Percentiles rank a stretch among this genome's conserved stretches.
These are phyloP conservation scores for Zygotorulaspora mrakii DNA, from an alignment of 1,139 yeast genomes.

Conservation along the genomic window DNA sequence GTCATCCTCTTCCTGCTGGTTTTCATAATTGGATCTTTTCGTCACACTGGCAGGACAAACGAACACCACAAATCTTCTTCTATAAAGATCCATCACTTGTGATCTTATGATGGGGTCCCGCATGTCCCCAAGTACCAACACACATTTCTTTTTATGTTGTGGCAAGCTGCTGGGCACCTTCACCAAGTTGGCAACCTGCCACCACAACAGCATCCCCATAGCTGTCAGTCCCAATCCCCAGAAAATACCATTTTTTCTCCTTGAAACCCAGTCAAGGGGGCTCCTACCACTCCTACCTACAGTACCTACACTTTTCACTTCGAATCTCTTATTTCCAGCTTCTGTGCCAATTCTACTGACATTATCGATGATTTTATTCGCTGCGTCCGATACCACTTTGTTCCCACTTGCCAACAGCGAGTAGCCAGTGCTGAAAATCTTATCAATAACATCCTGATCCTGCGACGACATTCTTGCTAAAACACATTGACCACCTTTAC, in stretches of 20 bases:
- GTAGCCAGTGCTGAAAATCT: constrained; percentile 17
- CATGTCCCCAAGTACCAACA: constrained; percentile 35
- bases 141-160: constrained; percentile 24
- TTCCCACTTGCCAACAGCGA: constrained; percentile 11
- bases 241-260: constrained; percentile 12
- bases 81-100: constrained; percentile 36
- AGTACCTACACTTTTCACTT: constrained; percentile 1
- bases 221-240: constrained; percentile 21
- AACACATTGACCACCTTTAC: too few relatives aligned
- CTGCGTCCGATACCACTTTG: constrained; percentile 10
- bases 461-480: constrained; percentile 8
- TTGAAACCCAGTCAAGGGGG: not conserved
- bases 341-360: constrained; percentile 11
- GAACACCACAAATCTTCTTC: constrained; percentile 34
- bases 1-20: constrained; percentile 33
- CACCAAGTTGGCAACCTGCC: constrained; percentile 17
- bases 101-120: constrained; percentile 36
- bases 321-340: not conserved
- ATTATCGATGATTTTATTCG: constrained; percentile 13
- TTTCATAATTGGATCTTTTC: constrained; percentile 17
- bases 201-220: constrained; percentile 17
- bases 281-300: constrained; percentile 3
- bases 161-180: constrained; percentile 24
- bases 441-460: constrained; percentile 22
- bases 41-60: constrained; percentile 32